Evolutionary conservation across 768 basidiomycete species (phyloP), one percentile per base, ranked within the genome.

Genomic region (Kwoniella dejecticola): DNA sequence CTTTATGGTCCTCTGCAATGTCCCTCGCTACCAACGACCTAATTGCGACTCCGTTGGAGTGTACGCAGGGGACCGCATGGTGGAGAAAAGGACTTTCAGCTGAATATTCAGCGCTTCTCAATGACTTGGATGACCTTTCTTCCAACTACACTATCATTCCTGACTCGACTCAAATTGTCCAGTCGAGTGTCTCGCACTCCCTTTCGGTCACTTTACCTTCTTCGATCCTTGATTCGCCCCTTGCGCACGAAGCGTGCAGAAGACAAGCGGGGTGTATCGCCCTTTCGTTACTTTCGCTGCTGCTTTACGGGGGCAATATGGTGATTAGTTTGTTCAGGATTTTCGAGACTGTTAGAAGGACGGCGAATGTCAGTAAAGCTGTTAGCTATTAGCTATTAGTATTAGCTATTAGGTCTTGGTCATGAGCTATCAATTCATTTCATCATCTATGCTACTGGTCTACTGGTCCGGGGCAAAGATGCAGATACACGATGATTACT

Each of bases 261-360:
- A 60, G 71, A 52, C 77, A 78, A 52, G 68, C 50, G 7, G 77
- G 57, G 5, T 61, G 70, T 67, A 71, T 78, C 21, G 72, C 70
- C 0, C 57, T 76, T 26, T 60, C 60, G 23, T 41, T 75, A 8
- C 49, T 76, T 11, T 62, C 68, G 2, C 46, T 72, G 27, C 19
- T 75, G 45, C 45, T 75, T 17, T 78, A 78, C 60, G 60, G 62
- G 30, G 62, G 67, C 24, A 78, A 76, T 62, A 76, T 78, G 75
- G 68, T 78, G 12, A 42, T 78, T 31, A 75, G 72, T 62, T 52
- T 78, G 21, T 78, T 76, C 47, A 67, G 77, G 57, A 76, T 78
- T 40, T 75, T 78, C 38, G 77, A 78, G 62, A 72, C 71, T 52
- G 69, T 75, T 44, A 65, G 69, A 41, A 57, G 71, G 48, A 69